A percentile compares a stretch with the other conserved stretches of the same genome.
Evolutionary conservation across 2,329 filamentous ascomycete genomes (phyloP).

Genomic region (Fusarium torreyae): DNA sequence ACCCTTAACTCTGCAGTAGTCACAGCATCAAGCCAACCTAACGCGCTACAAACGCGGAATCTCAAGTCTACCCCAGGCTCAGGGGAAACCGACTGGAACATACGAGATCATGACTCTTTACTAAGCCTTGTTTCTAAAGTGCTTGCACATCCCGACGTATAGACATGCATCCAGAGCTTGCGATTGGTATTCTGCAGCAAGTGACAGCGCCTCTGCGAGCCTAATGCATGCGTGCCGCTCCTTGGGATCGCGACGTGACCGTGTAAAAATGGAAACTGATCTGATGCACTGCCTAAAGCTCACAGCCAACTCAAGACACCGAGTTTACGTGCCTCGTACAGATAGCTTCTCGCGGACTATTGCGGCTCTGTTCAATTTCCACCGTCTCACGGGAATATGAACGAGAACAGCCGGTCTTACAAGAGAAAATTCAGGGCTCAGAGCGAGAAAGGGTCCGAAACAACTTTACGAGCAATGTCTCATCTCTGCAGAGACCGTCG

Average conservation of each 20-base stretch:
- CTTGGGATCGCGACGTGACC: conserved; percentile 21
- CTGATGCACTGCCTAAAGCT: neutral
- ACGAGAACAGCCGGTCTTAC: conserved; percentile 12
- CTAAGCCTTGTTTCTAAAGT: conserved; percentile 39
- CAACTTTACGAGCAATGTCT: conserved; percentile 21
- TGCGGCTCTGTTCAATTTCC: conserved; percentile 35
- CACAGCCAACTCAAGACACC: conserved; percentile 7
- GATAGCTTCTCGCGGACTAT: conserved; percentile 11
- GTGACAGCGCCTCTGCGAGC: conserved; percentile 42
- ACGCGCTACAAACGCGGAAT: conserved; percentile 19
- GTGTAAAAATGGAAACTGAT: conserved; percentile 25
- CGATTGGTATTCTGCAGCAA: conserved; percentile 31
- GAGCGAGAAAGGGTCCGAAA: conserved; percentile 36
- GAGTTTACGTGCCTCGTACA: conserved; percentile 17
- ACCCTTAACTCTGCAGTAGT: conserved; percentile 39
- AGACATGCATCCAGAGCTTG: conserved; percentile 16
- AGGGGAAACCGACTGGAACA: conserved; percentile 18
- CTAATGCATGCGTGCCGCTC: conserved; percentile 35
- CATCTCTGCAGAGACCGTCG: conserved; percentile 32
- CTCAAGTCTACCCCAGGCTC: conserved; percentile 13
- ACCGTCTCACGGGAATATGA: conserved; percentile 13
- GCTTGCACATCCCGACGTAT: conserved; percentile 45
- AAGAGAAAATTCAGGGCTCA: conserved; percentile 6
- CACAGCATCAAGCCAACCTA: conserved; percentile 25
- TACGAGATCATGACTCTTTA: conserved; percentile 24